A percentile compares a stretch with the other conserved stretches of the same genome.
Evolutionary conservation across 352 stramenopile genomes (phyloP).

Genomic region (Phytophthora macrochlamydospora): DNA sequence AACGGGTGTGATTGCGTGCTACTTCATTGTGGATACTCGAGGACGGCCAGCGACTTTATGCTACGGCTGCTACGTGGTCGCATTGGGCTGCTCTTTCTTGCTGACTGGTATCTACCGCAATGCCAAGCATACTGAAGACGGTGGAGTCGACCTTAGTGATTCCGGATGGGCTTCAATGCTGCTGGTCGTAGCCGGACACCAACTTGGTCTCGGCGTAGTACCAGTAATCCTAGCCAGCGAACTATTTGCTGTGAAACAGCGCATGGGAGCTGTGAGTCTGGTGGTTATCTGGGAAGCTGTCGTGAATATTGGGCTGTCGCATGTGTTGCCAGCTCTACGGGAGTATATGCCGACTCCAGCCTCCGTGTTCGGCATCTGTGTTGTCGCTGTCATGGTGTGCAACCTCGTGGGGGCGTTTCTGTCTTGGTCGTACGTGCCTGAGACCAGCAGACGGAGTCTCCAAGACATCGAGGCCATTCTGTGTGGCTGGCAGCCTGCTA

Average conservation of each 20-base stretch:
- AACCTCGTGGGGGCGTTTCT: slow-evolving; percentile 54
- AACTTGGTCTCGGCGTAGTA: slow-evolving; percentile 66
- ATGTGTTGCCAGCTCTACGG: slow-evolving; percentile 44
- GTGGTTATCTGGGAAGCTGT: slow-evolving; percentile 67
- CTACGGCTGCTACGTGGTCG: slow-evolving; percentile 62
- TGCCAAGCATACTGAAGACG: slow-evolving; percentile 17
- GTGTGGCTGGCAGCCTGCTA: slow-evolving; percentile 74
- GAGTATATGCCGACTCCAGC: slow-evolving; percentile 38
- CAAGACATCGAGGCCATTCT: slow-evolving; percentile 85
- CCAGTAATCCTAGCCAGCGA: slow-evolving; percentile 69
- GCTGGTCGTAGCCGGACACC: slow-evolving; percentile 66
- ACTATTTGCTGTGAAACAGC: slow-evolving; percentile 72
- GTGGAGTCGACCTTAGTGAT: slow-evolving; percentile 48
- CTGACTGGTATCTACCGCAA: slow-evolving; percentile 49
- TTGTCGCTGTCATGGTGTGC: slow-evolving; percentile 47
- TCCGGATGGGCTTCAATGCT: slow-evolving; percentile 64
- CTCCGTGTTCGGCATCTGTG: slow-evolving; percentile 49
- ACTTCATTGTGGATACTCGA: slow-evolving; percentile 71
- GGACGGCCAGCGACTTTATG: slow-evolving; percentile 58
- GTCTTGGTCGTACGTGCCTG: slow-evolving; percentile 71
- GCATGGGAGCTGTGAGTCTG: slow-evolving; percentile 67
- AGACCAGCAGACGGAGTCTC: slow-evolving; percentile 77
- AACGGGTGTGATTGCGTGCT: slow-evolving; percentile 55
- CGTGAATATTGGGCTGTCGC: slow-evolving; percentile 43
- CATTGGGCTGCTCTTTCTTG: slow-evolving; percentile 50